Conservation (phyloP, 306 rosid species). For the Vachellia collinsii region DNA sequence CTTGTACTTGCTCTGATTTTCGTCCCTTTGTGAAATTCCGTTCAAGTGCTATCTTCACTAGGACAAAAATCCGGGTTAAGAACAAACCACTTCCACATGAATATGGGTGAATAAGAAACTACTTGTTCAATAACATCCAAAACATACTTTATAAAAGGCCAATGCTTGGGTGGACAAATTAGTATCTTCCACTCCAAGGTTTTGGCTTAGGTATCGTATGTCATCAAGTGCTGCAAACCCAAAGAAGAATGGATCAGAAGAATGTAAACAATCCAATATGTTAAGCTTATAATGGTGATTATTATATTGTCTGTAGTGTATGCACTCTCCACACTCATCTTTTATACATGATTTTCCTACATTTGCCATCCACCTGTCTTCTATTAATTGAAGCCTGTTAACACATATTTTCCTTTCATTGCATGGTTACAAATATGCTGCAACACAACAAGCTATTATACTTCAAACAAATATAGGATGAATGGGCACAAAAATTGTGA, state of each 20-base stretch:
- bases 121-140: constrained; percentile 4
- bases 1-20: constrained; percentile 67
- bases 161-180: constrained; percentile 46
- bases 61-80: constrained; percentile 30
- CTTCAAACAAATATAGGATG: background rate
- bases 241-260: constrained; percentile 15
- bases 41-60: constrained; percentile 69
- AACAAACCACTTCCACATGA: background rate
- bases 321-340: constrained; percentile 26
- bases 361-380: background rate
- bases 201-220: constrained; percentile 45
- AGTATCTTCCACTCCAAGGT: constrained; percentile 54
- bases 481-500: background rate
- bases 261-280: constrained; percentile 7
- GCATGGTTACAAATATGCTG: constrained; percentile 5
- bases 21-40: constrained; percentile 80
- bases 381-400: constrained; percentile 11
- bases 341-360: constrained; percentile 1
- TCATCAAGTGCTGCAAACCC: constrained; percentile 50
- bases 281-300: constrained; percentile 4
- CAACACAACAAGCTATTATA: constrained; percentile 10
- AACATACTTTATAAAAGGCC: constrained; percentile 56
- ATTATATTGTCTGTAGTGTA: background rate
- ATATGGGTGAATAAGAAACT: constrained; percentile 19
- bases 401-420: constrained; percentile 6